Evolutionary conservation across 805 yeast genomes (phyloP), one percentile per base, ranked within the genome.

Genomic region (Cyberlindnera xylosilytica): DNA sequence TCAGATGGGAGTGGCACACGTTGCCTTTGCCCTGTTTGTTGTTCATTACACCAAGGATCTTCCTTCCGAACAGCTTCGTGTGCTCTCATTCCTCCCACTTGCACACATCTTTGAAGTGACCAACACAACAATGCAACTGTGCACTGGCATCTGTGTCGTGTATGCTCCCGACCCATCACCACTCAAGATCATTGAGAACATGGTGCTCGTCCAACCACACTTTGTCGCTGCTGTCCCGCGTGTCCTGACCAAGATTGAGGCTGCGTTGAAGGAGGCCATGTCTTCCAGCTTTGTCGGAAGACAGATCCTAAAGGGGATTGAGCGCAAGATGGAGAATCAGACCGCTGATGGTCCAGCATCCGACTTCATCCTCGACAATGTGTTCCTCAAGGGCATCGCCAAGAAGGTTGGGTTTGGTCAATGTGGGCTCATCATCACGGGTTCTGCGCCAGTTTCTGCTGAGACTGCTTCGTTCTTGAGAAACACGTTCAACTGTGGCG

Each of bases 361-460:
- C 9, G 45, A 51, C 6, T 34, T 39, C 4, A 30, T 49, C 17
- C 33, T 45, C 27, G 52, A 45, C 27, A 17, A 42, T 2, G 19
- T 46, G 19, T 27, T 34, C 15, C 31, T 46, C 34, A 49, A 51
- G 45, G 67, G 55, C 82, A 82, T 65, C 49, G 69, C 36, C 51
- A 62, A 39, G 49, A 55, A 50, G 34, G 50, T 71, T 6, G 78
- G 78, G 1, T 61, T 72, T 50, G 64, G 62, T 19, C 57, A 69
- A 17, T 53, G 65, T 19, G 46, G 51, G n/a, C 49, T 56, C 34
- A 48, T 63, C 29, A 57, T 63, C 18, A 55, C 66, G 28, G 83
- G 86, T 3, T 76, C 83, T 38, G 87, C 87, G 6, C 87, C 87
- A 26, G 69, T 81, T 44, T 66, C 78, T 34, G 68, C 72, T 13